Base-by-base conservation (phyloP, 768 basidiomycete genomes). In the Amanita phalloides region DNA sequence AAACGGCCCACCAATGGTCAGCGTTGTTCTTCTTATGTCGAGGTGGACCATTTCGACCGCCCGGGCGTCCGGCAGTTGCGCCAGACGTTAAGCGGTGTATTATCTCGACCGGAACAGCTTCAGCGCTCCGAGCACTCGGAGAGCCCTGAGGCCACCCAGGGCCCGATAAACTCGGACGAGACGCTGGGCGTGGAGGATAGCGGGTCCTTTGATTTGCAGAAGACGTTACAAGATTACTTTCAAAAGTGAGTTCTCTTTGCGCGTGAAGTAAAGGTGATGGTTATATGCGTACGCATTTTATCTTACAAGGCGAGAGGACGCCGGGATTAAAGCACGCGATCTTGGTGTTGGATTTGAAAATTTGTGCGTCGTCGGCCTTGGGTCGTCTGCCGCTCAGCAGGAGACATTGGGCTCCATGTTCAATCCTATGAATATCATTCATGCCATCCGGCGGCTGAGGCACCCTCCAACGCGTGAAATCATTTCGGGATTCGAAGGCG, bases 381-480 rank as follows among this genome's bases (percentile, higher is more conserved):
- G 82, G 4, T 66, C 78, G 1, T 65, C 77, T 0, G 77, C 77
- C 0, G 75, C 73, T 6, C 73, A 73, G 48, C 79, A 81, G 55
- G 58, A 72, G 0, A 87, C 82, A 0, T 61, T 92, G 3, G 79
- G 77, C n/a, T 82, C 82, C 23, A 60, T 75, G 2, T 68, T 87
- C 43, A 78, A 86, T 61, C 79, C 79, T 0, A 43, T 68, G 20
- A 63, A 74, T 33, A 60, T 79, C 8, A 3, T 76, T 3, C 64
- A 68, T 28, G 64, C 61, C 4, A 57, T 87, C 1, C 72, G 71
- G 30, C 67, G 67, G 1, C 45, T 69, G 4, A 71, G 79, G 28
- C 80, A 86, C 46, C 84, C 88, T 1, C 77, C 79, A 8, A 62
- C 83, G 1, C 74, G 81, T 20, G 76, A 74, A 53, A 85, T 88